Evolutionary conservation across 306 rosid genomes (phyloP).

Genomic region (Sindora glabra): DNA sequence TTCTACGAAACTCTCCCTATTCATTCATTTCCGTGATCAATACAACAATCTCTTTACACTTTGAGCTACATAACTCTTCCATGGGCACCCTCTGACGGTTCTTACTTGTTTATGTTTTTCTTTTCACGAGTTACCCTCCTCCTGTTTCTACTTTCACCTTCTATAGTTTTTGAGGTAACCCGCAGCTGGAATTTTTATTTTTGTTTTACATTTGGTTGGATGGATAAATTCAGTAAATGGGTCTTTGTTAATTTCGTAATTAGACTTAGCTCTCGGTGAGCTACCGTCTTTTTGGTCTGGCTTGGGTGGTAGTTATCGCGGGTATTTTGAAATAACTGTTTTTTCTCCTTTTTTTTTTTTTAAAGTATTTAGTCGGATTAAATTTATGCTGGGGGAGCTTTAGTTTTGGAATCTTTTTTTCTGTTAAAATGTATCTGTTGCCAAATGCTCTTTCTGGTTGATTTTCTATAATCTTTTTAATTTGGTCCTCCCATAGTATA

Average conservation of each 20-base stretch:
- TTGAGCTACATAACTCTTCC: constrained; percentile 14
- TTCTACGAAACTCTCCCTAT: constrained; percentile 67
- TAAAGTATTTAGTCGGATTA: background rate
- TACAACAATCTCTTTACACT: constrained; percentile 6
- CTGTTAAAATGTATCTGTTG: constrained; percentile 9
- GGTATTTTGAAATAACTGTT: constrained; percentile 11
- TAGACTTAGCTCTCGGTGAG: constrained; percentile 13
- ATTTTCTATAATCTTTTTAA: background rate
- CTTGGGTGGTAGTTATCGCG: constrained; percentile 20
- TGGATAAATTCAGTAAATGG: constrained; percentile 23
- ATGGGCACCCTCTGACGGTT: constrained; percentile 27
- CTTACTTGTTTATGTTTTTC: background rate
- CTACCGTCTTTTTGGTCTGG: constrained; percentile 13
- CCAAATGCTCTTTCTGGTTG: background rate
- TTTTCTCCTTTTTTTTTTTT: background rate
- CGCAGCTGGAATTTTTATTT: background rate
- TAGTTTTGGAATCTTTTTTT: constrained; percentile 2
- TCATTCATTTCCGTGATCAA: constrained; percentile 29
- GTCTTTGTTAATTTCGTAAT: constrained; percentile 24
- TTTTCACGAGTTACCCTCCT: constrained; percentile 18
- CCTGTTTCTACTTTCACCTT: background rate
- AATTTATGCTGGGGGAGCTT: constrained; percentile 7
- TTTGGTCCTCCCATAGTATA: background rate
- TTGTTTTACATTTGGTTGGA: constrained; percentile 11
- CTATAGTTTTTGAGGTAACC: constrained; percentile 17